Evolutionary conservation across 2,329 filamentous ascomycete species (phyloP).

Genomic region (Pestalotiopsis sp.): DNA sequence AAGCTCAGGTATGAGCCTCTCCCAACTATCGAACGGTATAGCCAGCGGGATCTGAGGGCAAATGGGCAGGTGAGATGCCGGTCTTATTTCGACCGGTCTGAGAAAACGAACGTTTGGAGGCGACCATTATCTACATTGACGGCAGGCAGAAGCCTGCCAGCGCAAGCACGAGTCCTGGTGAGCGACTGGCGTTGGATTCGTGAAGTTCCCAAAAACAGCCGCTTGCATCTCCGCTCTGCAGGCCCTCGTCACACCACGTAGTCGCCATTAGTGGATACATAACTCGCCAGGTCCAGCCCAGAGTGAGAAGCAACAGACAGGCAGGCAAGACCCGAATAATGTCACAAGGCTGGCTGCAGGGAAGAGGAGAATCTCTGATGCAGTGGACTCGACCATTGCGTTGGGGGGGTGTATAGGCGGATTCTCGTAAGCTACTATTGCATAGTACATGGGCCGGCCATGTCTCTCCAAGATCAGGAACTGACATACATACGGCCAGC

Average conservation of each 20-base stretch:
- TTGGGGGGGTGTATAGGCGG: neutral
- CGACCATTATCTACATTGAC: neutral
- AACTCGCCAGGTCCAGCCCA: slow-evolving; percentile 9
- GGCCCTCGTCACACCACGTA: slow-evolving; percentile 17
- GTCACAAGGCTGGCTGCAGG: slow-evolving; percentile 9
- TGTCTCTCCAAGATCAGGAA: neutral
- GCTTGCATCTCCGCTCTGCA: slow-evolving; percentile 13
- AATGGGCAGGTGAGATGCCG: neutral
- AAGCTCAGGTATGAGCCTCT: neutral
- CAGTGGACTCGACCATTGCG: neutral
- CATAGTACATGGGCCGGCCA: neutral
- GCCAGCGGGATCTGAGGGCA: slow-evolving; percentile 4
- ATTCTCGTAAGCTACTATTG: neutral
- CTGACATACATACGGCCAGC: neutral
- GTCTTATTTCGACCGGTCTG: neutral
- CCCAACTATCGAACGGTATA: neutral
- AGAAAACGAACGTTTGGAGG: neutral
- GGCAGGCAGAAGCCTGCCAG: slow-evolving; percentile 5
- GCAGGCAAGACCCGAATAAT: slow-evolving; percentile 10
- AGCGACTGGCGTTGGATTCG: neutral
- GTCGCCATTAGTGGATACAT: slow-evolving; percentile 12
- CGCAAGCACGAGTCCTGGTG: neutral
- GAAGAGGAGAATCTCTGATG: neutral
- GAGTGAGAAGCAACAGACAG: neutral
- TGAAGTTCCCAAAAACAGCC: slow-evolving; percentile 13